A percentile compares a stretch with the other conserved stretches of the same genome.
phyloP scores from a whole-genome alignment of 768 basidiomycete species.

The Mycena galopus region DNA sequence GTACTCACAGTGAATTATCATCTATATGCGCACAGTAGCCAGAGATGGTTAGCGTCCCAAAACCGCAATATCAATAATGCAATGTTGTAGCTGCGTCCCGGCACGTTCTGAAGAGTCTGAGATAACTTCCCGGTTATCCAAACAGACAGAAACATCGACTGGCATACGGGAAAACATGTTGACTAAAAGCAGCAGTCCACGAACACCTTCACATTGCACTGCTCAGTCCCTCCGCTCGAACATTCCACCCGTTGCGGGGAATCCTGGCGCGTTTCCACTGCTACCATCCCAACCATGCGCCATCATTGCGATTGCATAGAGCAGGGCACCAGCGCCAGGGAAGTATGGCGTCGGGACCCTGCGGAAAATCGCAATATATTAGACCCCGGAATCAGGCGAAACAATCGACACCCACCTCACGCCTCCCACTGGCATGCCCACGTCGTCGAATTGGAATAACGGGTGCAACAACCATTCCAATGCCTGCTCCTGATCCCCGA shows the following conservation, averaged over 20 bases:
- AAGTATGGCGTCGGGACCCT: slow-evolving; percentile 71
- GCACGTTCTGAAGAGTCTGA: too few species aligned
- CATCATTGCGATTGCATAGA: slow-evolving; percentile 70
- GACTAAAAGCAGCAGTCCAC: too few species aligned
- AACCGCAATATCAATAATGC: too few species aligned
- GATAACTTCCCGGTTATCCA: too few species aligned
- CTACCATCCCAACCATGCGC: slow-evolving; percentile 69
- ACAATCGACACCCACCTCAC: slow-evolving; percentile 43
- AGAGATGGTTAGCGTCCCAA: too few species aligned
- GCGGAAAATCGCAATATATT: slow-evolving; percentile 2
- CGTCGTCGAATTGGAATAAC: slow-evolving; percentile 69
- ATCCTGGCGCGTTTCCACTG: slow-evolving; percentile 52
- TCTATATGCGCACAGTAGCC: too few species aligned
- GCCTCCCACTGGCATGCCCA: slow-evolving; percentile 71
- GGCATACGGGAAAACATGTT: too few species aligned
- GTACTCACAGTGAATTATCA: too few species aligned
- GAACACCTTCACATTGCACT: slow-evolving; percentile 45
- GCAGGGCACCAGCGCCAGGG: slow-evolving; percentile 66
- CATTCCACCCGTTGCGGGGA: slow-evolving; percentile 56
- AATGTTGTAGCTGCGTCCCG: too few species aligned
- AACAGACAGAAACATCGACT: too few species aligned
- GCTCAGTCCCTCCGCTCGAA: slow-evolving; percentile 51
- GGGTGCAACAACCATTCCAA: slow-evolving; percentile 69
- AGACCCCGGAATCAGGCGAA: neutral
- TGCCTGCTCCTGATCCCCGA: slow-evolving; percentile 61